Evolutionary conservation across 805 yeast species (phyloP), one percentile per base, ranked within the genome.

Genomic region (Barnettozyma salicaria): DNA sequence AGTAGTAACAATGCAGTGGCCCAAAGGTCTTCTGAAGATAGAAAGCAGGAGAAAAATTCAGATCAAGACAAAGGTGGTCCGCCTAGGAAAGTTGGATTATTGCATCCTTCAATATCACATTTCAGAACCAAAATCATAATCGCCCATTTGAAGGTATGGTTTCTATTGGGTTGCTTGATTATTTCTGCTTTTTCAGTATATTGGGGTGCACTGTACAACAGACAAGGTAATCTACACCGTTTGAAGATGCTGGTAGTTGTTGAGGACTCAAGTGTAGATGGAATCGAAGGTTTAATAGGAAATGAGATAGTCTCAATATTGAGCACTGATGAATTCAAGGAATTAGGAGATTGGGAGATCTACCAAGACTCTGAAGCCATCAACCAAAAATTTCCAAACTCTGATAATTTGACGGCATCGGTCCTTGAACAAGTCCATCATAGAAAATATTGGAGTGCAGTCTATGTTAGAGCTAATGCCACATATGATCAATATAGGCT

Each of bases 391-490:
- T 50, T 44, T 23, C 45, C 49, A 6, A 32, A 40, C 14, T 35
- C 48, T 11, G 32, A 35, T 7, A 44, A 55, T 37, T 37, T 58
- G 7, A 46, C 53, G 23, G 64, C 63, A 4, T 70, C 72, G 44
- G 52, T 78, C 16, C 24, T 55, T 12, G 45, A 65, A 16, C 55
- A 62, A 32, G 67, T 82, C 4, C 75, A 72, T 47, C 70, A 69
- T 36, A 74, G 78, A 55, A 49, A 69, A 13, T 79, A 68, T 49
- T 83, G 90, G 92, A 68, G 72, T 18, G 72, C 80, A 0, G 59
- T 80, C 24, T 72, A 75, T 43, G 72, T 81, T 23, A 49, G 54
- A 16, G 57, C 66, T 11, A 68, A 74, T 48, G 76, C 84, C 1
- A 63, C 77, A 4, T 51, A 43, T 25, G 32, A 43, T 16, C 41